Evolutionary conservation across 352 stramenopile species (phyloP), one percentile per base, ranked within the genome.

Genomic region (Phytophthora tubulina): DNA sequence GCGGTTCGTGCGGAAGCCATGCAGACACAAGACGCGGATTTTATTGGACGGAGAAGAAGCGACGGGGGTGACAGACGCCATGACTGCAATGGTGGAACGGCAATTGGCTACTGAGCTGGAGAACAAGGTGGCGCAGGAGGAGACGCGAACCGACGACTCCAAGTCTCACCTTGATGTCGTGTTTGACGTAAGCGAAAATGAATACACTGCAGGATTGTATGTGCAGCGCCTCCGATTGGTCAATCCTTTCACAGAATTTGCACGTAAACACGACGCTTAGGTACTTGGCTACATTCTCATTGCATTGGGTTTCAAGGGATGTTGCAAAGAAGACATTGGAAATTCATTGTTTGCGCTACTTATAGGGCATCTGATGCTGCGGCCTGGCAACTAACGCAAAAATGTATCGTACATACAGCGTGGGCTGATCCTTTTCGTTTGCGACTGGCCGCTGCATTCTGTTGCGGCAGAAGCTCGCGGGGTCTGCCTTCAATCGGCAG

Each of bases 21-120:
- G 88, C 5, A 94, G 76, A 59, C 85, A 94, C 39, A 94, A 75
- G 52, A 93, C 81, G 54, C 87, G 85, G 13, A 94, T 65, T 66
- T 76, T 82, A 49, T 62, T 76, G n/a, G 56, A 33, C 44, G 67
- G 31, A 4, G 55, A 44, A 42, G 54, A 30, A 4, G 36, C 6
- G 4, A 46, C 3, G 15, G 38, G 27, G 36, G n/a, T 31, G 10
- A 35, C 30, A 17, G 35, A 44, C 13, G 38, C 7, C 35, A 63
- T 63, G 49, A 21, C 36, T 50, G 30, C 9, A 11, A 17, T 45
- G 17, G 27, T 27, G 11, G 17, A 8, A 14, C 17, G 31, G 30
- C 21, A 44, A 73, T 63, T 49, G 33, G n/a, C 31, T 49, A 55
- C n/a, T 61, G 48, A 30, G 15, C 14, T 27, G 21, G 41, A 45